These are phyloP conservation scores for Teratosphaeriaceae sp. DNA, from an alignment of 2,329 filamentous ascomycete genomes.

Conservation along the genomic window DNA sequence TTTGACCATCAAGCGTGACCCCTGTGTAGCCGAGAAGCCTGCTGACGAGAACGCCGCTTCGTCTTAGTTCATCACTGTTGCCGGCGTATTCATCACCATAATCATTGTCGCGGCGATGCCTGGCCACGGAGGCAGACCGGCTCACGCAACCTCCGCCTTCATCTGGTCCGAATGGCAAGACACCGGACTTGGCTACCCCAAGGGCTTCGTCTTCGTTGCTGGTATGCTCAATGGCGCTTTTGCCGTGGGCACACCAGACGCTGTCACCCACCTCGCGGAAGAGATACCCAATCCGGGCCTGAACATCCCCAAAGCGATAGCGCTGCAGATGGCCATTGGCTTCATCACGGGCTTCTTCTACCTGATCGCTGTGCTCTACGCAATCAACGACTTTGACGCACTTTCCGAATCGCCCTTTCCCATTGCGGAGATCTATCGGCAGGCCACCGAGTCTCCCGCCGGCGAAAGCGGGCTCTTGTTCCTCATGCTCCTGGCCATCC, in stretches of 20 bases:
- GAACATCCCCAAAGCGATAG: neutral
- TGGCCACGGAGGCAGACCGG: neutral
- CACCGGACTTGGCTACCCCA: neutral
- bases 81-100: conserved; percentile 1
- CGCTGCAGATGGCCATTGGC: neutral
- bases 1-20: too few species aligned
- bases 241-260: neutral
- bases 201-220: neutral
- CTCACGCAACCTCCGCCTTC: neutral
- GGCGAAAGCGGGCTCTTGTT: neutral
- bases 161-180: conserved; percentile 1
- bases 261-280: neutral
- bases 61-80: neutral
- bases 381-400: neutral
- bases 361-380: neutral
- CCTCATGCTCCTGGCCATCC: neutral
- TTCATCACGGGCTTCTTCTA: neutral
- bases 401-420: neutral
- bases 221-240: neutral
- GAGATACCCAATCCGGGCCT: neutral
- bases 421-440: neutral
- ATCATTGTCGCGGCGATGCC: neutral
- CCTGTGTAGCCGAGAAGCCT: too few species aligned
- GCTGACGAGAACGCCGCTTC: too few species aligned
- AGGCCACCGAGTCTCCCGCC: neutral